Evolutionary conservation across 2,329 filamentous ascomycete species (phyloP).

Genomic region (Fusarium odoratissimum): DNA sequence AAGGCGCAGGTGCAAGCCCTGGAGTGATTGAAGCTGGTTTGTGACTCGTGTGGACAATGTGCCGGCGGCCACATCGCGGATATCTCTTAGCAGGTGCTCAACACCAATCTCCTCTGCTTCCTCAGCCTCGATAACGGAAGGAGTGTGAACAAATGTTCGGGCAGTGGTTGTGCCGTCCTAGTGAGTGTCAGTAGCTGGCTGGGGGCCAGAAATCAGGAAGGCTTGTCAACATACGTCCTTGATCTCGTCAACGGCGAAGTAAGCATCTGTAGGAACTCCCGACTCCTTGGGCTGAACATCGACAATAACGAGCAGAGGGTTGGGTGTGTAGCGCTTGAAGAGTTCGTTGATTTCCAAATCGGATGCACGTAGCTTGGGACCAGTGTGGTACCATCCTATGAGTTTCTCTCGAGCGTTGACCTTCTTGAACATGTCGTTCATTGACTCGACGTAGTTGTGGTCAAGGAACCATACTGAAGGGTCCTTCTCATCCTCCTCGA

Average conservation of each 20-base stretch:
- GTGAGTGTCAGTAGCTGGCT: slow-evolving; percentile 8
- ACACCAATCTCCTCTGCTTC: slow-evolving; percentile 99
- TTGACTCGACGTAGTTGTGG: slow-evolving; percentile 98
- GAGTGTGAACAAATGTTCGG: slow-evolving; percentile 98
- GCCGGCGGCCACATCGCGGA: slow-evolving; percentile 96
- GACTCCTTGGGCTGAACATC: slow-evolving; percentile 99
- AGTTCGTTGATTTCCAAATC: slow-evolving; percentile 99
- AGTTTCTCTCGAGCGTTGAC: slow-evolving; percentile 99
- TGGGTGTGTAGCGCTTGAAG: slow-evolving; percentile 98
- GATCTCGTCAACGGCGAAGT: slow-evolving; percentile 99
- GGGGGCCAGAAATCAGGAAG: not conserved
- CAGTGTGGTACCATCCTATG: slow-evolving; percentile 99
- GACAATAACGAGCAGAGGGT: slow-evolving; percentile 95
- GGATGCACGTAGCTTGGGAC: slow-evolving; percentile 94
- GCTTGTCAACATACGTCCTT: slow-evolving; percentile 80
- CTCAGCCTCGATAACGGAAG: slow-evolving; percentile 97
- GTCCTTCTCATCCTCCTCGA: slow-evolving; percentile 99
- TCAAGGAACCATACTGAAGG: slow-evolving; percentile 99
- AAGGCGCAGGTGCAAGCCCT: slow-evolving; percentile 93
- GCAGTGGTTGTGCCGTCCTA: slow-evolving; percentile 97
- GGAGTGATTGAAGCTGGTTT: slow-evolving; percentile 95
- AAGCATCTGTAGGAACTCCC: slow-evolving; percentile 96
- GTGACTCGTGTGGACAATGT: slow-evolving; percentile 97
- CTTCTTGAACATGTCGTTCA: slow-evolving; percentile 99
- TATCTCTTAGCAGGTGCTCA: slow-evolving; percentile 96